A percentile compares a stretch with the other conserved stretches of the same genome.
phyloP scores from a whole-genome alignment of 108 stramenopile species.

The Chaetoceros tenuissimus region DNA sequence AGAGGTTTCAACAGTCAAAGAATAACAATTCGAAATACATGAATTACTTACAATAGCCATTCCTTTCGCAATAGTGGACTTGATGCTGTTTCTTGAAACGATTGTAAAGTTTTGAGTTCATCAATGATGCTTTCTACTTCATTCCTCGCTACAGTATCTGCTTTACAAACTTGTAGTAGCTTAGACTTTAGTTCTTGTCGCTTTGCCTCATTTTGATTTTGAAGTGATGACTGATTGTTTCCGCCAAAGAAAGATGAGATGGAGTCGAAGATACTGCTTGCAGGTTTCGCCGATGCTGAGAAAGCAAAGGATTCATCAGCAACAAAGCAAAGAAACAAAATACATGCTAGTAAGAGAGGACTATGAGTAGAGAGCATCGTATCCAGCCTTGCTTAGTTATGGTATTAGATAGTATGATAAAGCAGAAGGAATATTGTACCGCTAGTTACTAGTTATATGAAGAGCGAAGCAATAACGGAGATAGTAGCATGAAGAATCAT shows the following conservation, averaged over 20 bases:
- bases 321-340: no score
- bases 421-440: no score
- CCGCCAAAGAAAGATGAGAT: background rate
- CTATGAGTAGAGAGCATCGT: no score
- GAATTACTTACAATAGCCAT: slow-evolving; percentile 26
- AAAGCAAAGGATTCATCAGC: background rate
- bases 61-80: slow-evolving; percentile 24
- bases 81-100: slow-evolving; percentile 12
- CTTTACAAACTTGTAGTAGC: background rate
- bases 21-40: background rate
- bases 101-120: background rate
- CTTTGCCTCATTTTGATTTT: background rate
- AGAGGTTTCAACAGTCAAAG: background rate
- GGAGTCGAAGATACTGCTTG: background rate
- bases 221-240: background rate
- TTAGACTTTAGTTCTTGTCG: background rate
- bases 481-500: no score
- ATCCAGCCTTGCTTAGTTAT: no score
- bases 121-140: slow-evolving; percentile 1
- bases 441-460: no score
- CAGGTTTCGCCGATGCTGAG: background rate
- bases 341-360: no score
- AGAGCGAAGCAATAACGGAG: no score
- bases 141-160: background rate
- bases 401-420: no score